Percentiles rank a stretch among this genome's conserved stretches.
Conservation (phyloP, 2,329 filamentous ascomycete genomes). For the Aspergillus piperis region DNA sequence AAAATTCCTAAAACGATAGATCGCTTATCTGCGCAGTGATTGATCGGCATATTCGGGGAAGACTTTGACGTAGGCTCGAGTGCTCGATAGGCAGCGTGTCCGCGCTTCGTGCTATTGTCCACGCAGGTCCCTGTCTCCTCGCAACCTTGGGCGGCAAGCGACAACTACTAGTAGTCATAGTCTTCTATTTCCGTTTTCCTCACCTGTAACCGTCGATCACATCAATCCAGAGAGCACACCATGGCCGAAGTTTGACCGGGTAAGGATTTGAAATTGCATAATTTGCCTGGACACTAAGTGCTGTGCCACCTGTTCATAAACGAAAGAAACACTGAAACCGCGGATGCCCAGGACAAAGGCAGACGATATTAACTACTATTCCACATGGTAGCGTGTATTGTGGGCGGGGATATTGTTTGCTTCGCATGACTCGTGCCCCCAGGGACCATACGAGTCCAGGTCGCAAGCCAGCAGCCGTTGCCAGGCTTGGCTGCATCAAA, state of each 20-base stretch:
- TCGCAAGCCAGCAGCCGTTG: not conserved
- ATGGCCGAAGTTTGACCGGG: not conserved
- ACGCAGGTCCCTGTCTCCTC: not conserved
- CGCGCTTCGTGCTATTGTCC: not conserved
- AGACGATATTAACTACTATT: not conserved
- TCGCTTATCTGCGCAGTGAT: not conserved
- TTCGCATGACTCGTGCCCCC: not conserved
- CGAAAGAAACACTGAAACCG: not conserved
- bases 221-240: not conserved
- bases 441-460: not conserved
- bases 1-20: not conserved
- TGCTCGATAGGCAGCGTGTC: conserved; percentile 7
- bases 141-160: not conserved
- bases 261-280: not conserved
- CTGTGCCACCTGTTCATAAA: not conserved
- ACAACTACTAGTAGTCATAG: not conserved
- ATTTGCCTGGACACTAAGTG: not conserved
- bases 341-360: not conserved
- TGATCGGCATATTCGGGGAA: conserved; percentile 1
- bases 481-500: not conserved
- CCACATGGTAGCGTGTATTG: not conserved
- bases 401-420: too few species aligned
- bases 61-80: not conserved
- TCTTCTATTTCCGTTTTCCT: not conserved
- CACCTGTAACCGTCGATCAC: not conserved